Base-by-base conservation (phyloP, 2,329 filamentous ascomycete species). In the Epicoccum sorghinum region DNA sequence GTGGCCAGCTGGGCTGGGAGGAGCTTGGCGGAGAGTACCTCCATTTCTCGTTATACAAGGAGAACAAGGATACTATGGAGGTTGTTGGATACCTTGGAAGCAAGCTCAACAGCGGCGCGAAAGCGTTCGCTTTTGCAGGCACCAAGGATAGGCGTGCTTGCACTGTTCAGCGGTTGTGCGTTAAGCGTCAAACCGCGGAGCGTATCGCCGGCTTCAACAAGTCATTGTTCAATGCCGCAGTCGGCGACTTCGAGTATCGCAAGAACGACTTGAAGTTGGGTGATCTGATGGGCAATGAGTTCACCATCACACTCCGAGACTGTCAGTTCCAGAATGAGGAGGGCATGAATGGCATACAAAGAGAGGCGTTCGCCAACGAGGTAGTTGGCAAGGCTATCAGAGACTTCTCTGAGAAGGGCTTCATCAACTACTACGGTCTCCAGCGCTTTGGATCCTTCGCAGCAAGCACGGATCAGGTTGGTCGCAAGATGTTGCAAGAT, bases 391-490 rank as follows among this genome's bases (percentile, higher is more conserved):
- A 80, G 57, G 82, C 90, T 1, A 78, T 96, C 45, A 78, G 83
- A 37, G 85, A 88, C 59, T 85, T 98, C 62, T 80, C 83, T 49
- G 77, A 86, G 38, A 83, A 88, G 39, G 95, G 95, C 3, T 99
- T 96, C 80, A 87, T 99, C 76, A 99, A 99, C 77, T 99, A 98
- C 78, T 99, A 93, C 69, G 95, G 95, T 7, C 86, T 98, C n/a
- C 95, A 99, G 77, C 87, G 95, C 23, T 99, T 99, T 67, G 95
- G 95, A 25, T 93, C 92, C 0, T 93, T 95, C 74, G 80, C 86
- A 25, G 89, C 90, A 10, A 89, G 92, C 30, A 99, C 95, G 0
- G 91, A 98, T 68, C 83, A 88, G 36, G 80, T 97, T 44, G 95
- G 95, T 43, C 85, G 89, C 70, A 88, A 90, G 72, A 92, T 99